These are phyloP conservation scores for Lumnitzera racemosa DNA, from an alignment of 345 rosid species.

Conservation along the genomic window DNA sequence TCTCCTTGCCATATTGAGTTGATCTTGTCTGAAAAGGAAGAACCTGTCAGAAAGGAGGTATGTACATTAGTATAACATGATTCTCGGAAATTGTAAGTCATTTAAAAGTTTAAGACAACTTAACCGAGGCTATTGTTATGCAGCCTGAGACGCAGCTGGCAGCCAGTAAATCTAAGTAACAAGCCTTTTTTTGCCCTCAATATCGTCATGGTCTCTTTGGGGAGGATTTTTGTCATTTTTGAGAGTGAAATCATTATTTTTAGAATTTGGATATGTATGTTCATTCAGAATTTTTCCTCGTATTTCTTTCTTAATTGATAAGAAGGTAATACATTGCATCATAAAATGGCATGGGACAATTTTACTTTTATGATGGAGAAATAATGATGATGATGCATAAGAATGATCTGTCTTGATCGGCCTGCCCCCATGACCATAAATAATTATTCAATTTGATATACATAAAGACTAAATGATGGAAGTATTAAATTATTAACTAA, in stretches of 20 bases:
- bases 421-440: too few relatives aligned
- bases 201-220: not conserved
- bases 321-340: too few relatives aligned
- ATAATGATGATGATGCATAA: too few relatives aligned
- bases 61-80: not conserved
- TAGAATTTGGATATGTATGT: not conserved
- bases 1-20: slow-evolving; percentile 44
- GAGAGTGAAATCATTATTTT: not conserved
- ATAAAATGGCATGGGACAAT: too few relatives aligned
- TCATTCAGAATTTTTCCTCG: too few relatives aligned
- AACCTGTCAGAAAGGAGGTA: slow-evolving; percentile 33
- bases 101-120: not conserved
- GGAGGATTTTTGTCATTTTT: not conserved
- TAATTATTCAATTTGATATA: too few relatives aligned
- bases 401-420: too few relatives aligned
- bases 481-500: too few relatives aligned
- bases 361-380: too few relatives aligned
- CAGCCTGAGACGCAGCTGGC: slow-evolving; percentile 34
- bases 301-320: too few relatives aligned
- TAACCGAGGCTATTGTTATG: not conserved
- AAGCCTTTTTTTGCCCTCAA: slow-evolving; percentile 12
- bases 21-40: slow-evolving; percentile 35
- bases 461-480: too few relatives aligned
- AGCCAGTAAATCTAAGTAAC: slow-evolving; percentile 23
- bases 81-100: too few relatives aligned